phyloP scores from a whole-genome alignment of 768 basidiomycete genomes.

The Daedaleopsis sinensis region DNA sequence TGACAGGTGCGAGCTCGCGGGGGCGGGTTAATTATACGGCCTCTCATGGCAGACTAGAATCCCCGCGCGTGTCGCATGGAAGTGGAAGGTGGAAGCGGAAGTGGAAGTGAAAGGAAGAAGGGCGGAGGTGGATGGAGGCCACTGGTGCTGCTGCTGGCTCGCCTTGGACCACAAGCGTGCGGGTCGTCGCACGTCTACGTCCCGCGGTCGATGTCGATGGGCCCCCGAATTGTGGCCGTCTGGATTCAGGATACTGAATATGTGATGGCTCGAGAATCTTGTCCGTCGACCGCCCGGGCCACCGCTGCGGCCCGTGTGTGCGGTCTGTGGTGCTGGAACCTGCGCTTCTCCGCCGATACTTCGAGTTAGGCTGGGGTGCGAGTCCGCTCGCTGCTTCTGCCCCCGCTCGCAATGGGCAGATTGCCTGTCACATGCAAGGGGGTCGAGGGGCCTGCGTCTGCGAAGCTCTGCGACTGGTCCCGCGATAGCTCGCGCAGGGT shows the following conservation, averaged over 20 bases:
- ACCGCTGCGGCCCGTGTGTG: too few relatives aligned
- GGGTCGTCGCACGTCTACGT: too few relatives aligned
- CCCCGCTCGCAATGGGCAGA: slow-evolving; percentile 7
- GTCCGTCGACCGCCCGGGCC: too few relatives aligned
- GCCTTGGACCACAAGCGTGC: too few relatives aligned
- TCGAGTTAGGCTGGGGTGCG: too few relatives aligned
- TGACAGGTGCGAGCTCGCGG: neutral
- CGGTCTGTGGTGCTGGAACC: neutral
- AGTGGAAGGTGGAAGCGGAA: neutral
- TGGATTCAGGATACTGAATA: too few relatives aligned
- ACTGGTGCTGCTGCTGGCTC: too few relatives aligned
- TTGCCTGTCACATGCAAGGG: slow-evolving; percentile 12
- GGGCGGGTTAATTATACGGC: neutral
- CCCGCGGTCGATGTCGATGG: too few relatives aligned
- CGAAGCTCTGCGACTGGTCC: slow-evolving; percentile 9
- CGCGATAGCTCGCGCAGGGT: slow-evolving; percentile 14
- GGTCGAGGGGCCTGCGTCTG: neutral
- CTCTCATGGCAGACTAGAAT: neutral
- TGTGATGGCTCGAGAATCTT: too few relatives aligned
- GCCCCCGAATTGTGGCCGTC: too few relatives aligned
- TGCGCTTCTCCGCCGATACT: neutral
- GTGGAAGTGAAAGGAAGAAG: neutral
- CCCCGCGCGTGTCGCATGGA: neutral
- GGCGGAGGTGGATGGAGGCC: too few relatives aligned
- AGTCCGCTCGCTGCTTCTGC: neutral